Conservation (phyloP, 441 rosid genomes). For the Mallotus repandus region DNA sequence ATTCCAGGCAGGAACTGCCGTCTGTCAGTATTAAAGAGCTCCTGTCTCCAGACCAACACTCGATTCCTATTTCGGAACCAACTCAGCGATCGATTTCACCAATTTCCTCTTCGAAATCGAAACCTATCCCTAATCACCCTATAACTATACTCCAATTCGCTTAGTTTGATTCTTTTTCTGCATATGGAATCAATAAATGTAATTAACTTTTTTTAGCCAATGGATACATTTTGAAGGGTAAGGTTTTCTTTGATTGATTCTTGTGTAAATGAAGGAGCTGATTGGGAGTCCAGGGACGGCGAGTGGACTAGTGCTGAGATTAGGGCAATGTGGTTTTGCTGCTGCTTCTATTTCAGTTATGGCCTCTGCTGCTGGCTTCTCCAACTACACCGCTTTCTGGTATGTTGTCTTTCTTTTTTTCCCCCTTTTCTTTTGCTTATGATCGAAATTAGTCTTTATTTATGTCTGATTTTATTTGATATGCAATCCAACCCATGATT, state of each 20-base stretch:
- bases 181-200: too few relatives aligned
- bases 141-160: background rate
- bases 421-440: background rate
- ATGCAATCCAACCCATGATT: background rate
- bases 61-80: background rate
- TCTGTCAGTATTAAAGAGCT: background rate
- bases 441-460: too few relatives aligned
- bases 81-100: too few relatives aligned
- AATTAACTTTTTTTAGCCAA: background rate
- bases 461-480: background rate
- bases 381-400: constrained; percentile 87
- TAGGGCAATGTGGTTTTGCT: constrained; percentile 73
- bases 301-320: constrained; percentile 66
- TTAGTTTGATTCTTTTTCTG: background rate
- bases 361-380: constrained; percentile 63
- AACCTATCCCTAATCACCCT: background rate
- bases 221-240: constrained; percentile 25
- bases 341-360: constrained; percentile 75
- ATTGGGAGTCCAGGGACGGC: constrained; percentile 82
- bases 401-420: constrained; percentile 22
- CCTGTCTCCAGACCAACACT: background rate
- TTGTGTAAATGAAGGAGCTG: constrained; percentile 62
- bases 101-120: background rate
- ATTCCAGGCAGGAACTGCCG: background rate
- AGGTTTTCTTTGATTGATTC: constrained; percentile 27